Conservation (phyloP, 2,329 filamentous ascomycete species). For the Tolypocladium inflatum region DNA sequence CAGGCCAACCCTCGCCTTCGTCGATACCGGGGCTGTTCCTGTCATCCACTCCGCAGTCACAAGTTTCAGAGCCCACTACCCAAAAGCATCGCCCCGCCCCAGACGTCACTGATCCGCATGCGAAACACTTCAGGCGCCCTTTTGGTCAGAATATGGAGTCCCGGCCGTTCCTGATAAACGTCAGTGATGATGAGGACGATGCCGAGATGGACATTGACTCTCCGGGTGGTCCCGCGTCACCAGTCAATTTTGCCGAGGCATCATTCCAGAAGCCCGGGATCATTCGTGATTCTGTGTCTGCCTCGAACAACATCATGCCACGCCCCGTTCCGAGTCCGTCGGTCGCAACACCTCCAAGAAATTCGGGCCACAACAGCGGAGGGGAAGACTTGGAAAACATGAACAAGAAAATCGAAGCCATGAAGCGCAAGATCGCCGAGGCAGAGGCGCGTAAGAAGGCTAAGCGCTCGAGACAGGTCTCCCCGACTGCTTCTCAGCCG, state of each 20-base stretch:
- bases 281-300: slow-evolving; percentile 34
- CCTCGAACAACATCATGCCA: slow-evolving; percentile 27
- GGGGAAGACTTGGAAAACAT: slow-evolving; percentile 37
- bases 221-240: slow-evolving; percentile 31
- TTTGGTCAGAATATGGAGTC: slow-evolving; percentile 51
- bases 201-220: slow-evolving; percentile 60
- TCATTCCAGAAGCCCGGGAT: slow-evolving; percentile 24
- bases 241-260: slow-evolving; percentile 19
- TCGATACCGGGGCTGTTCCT: slow-evolving; percentile 28
- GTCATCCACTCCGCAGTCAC: slow-evolving; percentile 15
- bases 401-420: slow-evolving; percentile 49
- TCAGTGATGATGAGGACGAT: slow-evolving; percentile 65
- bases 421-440: slow-evolving; percentile 49
- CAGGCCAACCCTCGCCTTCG: slow-evolving; percentile 5
- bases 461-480: slow-evolving; percentile 21
- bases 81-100: slow-evolving; percentile 49
- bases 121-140: slow-evolving; percentile 43
- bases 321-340: slow-evolving; percentile 32
- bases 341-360: slow-evolving; percentile 25
- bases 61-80: slow-evolving; percentile 7
- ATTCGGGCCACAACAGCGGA: slow-evolving; percentile 21
- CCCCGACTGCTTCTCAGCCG: slow-evolving; percentile 17
- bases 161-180: slow-evolving; percentile 67
- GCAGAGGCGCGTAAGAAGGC: slow-evolving; percentile 45
- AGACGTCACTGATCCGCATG: slow-evolving; percentile 54